Evolutionary conservation across 257 asterid species (phyloP).

Genomic region (Avicennia marina): DNA sequence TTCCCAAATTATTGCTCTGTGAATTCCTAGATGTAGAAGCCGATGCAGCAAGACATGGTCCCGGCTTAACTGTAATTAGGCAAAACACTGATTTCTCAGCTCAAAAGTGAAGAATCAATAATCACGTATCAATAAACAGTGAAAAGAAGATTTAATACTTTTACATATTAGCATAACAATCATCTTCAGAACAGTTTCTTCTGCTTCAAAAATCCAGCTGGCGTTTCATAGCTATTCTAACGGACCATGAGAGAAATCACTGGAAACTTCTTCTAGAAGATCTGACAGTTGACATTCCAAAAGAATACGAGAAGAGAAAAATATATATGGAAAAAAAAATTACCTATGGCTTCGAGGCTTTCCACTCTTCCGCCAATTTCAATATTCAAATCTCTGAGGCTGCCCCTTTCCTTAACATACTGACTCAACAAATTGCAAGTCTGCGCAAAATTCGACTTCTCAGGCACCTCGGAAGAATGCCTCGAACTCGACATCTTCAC

Average conservation of each 20-base stretch:
- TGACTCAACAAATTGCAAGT: constrained; percentile 75
- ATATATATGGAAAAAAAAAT: background rate
- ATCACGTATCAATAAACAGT: too few species aligned
- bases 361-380: constrained; percentile 42
- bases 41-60: constrained; percentile 23
- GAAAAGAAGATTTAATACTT: too few species aligned
- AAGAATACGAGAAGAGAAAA: background rate
- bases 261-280: background rate
- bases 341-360: constrained; percentile 43
- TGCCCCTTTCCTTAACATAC: constrained; percentile 58
- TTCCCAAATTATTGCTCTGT: constrained; percentile 16
- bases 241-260: background rate
- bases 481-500: constrained; percentile 29
- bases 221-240: too few species aligned
- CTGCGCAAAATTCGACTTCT: constrained; percentile 43
- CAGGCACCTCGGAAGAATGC: constrained; percentile 26
- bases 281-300: too few species aligned
- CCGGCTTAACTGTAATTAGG: constrained; percentile 43
- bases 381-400: constrained; percentile 49
- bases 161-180: too few species aligned
- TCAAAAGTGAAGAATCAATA: too few species aligned
- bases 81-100: background rate
- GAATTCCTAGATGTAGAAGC: constrained; percentile 27
- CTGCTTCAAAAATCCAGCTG: too few species aligned
- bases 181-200: too few species aligned